A percentile compares a stretch with the other conserved stretches of the same genome.
Evolutionary conservation across 1,284 basidiomycete species (phyloP).

Genomic region (Boletus smithii): DNA sequence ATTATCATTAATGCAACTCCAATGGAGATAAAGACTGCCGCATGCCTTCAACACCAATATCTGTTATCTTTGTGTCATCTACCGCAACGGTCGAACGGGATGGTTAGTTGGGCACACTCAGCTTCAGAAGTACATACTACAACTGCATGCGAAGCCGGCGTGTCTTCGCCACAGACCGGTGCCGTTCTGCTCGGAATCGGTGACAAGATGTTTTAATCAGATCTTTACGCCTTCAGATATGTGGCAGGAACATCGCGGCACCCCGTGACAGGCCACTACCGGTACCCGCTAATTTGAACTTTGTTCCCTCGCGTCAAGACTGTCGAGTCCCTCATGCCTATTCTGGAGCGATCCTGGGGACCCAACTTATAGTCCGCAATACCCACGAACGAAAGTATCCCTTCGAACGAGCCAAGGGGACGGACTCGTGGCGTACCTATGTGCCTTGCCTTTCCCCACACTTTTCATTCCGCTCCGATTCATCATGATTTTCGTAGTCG

Average conservation of each 20-base stretch:
- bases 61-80: not conserved
- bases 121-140: no score
- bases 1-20: not conserved
- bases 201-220: constrained; percentile 1
- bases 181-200: constrained; percentile 10
- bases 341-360: constrained; percentile 1
- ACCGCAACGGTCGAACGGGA: not conserved
- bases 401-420: not conserved
- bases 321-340: no score
- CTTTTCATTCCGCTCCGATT: constrained; percentile 4
- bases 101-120: no score
- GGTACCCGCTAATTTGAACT: not conserved
- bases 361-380: not conserved
- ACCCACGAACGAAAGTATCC: constrained; percentile 8
- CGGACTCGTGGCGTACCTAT: constrained; percentile 3
- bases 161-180: constrained; percentile 19
- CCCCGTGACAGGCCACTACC: constrained; percentile 2
- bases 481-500: not conserved
- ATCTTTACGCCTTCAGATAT: constrained; percentile 12
- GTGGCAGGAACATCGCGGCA: constrained; percentile 12
- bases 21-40: not conserved
- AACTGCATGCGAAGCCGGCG: not conserved
- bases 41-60: not conserved
- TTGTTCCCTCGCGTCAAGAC: constrained; percentile 4
- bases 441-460: constrained; percentile 12